Evolutionary conservation across 441 rosid species (phyloP), one percentile per base, ranked within the genome.

Genomic region (Gossypium lobatum): DNA sequence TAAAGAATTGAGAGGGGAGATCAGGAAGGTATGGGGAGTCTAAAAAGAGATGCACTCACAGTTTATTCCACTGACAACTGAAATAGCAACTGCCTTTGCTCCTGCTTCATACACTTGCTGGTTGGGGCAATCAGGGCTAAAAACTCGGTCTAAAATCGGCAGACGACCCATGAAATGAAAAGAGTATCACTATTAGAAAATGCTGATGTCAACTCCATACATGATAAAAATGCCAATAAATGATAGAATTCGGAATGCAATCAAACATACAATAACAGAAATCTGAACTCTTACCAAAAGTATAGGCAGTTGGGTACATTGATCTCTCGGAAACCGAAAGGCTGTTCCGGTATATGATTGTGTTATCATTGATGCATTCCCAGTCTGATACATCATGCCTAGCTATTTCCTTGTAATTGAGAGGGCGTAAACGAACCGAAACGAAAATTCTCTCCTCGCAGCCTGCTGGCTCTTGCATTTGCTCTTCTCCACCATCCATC

Each of bases 361-460:
- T 88, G 74, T 76, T 79, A 21, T 85, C 85, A 76, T 78, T 82
- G 83, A 90, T 83, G 79, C 91, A 90, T 81, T 88, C 95, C 91
- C 95, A 88, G 77, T 90, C 93, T 2, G 81, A 83, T 58, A 81
- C 87, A 42, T 87, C 96, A 48, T 85, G 71, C 75, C 80, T 84
- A 21, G 80, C 82, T 74, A 80, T 83, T 75, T 90, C 96, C 82
- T 81, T 90, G 73, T 79, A 84, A 81, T 69, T 90, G 78, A 90
- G 76, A 74, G 92, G 96, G 81, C 96, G 81, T 81, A 90, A 73
- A 64, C 91, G 88, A 75, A 90, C 89, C 13, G 89, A 88, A 71
- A 88, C 93, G 39, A 83, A 79, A 75, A 90, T 84, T 76, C 79
- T 90, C 83, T 90, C 96, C 62, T 70, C 81, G n/a, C 76, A 18